phyloP scores from a whole-genome alignment of 2,329 filamentous ascomycete species.

The Neofusicoccum kwambonambiense region DNA sequence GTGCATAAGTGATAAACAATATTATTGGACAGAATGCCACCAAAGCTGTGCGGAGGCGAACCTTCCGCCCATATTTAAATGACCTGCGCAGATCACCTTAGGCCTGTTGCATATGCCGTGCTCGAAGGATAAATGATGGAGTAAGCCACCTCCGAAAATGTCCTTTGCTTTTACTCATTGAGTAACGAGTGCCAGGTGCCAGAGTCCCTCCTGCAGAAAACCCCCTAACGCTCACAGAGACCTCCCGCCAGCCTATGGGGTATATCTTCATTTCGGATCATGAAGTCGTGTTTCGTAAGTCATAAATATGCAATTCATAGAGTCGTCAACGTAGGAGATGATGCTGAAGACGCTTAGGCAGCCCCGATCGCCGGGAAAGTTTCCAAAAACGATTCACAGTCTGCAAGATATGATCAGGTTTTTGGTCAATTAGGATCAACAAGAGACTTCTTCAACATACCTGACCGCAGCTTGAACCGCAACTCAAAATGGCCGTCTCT shows the following conservation, averaged over 20 bases:
- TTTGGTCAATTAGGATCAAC: not conserved
- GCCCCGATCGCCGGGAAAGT: not conserved
- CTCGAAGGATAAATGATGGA: not conserved
- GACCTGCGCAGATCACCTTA: not conserved
- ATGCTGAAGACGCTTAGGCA: not conserved
- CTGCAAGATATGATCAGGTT: not conserved
- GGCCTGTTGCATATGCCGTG: not conserved
- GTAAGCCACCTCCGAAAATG: not conserved
- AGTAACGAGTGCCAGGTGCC: not conserved
- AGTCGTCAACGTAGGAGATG: not conserved
- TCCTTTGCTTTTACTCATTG: not conserved
- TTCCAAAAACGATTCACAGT: conserved; percentile 2
- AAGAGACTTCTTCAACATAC: conserved; percentile 20
- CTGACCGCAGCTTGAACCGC: conserved; percentile 4
- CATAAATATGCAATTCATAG: not conserved
- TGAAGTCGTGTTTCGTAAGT: conserved; percentile 1
- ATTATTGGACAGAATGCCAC: not conserved
- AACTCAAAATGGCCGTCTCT: conserved; percentile 9
- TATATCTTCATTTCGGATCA: not conserved
- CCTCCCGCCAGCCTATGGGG: conserved; percentile 1
- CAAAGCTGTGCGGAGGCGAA: not conserved
- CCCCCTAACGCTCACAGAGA: not conserved
- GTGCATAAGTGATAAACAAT: not conserved
- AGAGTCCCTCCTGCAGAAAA: not conserved
- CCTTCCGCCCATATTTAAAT: not conserved